Evolutionary conservation across 23 red algal genomes (phyloP), one percentile per base, ranked within the genome.

Genomic region (Gracilaria caudata): DNA sequence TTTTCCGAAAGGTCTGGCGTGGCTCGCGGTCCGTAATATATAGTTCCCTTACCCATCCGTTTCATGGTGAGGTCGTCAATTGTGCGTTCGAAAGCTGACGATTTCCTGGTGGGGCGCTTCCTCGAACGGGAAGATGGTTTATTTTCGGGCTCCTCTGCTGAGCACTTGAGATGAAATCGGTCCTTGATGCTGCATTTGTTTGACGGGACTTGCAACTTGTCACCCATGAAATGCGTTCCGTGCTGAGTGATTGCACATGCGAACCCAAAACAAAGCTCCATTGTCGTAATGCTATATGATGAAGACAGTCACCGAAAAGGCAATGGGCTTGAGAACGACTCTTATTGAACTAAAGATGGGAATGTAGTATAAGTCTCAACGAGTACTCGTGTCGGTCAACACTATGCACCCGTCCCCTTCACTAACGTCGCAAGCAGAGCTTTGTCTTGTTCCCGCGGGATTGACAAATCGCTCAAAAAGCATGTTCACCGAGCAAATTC

Each of bases 51-150:
- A 35, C 90, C 90, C 64, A 83, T 83, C 20, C 79, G 81, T 49
- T 93, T 92, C 78, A 83, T 92, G 17, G 79, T 83, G n/a, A 92
- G 55, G 41, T 92, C 66, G 21, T 92, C 88, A 77, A 92, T 82
- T 34, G 88, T 83, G 78, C 53, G 51, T 47, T 87, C 83, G 53
- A 87, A 87, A n/a, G 83, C 83, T 11, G 83, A 75, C 25, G 80
- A 39, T 29, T 68, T 84, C 4, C 58, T 28, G 33, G 37, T 30
- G 30, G 83, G 83, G 51, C 83, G 83, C 33, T 79, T 79, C 26
- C 51, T 45, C 36, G 25, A 6, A n/a, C 65, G 32, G 4, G 34
- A 41, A 20, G 65, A 71, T 39, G 65, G 14, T 21, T 71, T 41
- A 7, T 7, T 41, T 28, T 40, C 40, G 8, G 65, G 65, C 33